Evolutionary conservation across 2,329 filamentous ascomycete genomes (phyloP).

Genomic region (Ceratocystis colombiana): DNA sequence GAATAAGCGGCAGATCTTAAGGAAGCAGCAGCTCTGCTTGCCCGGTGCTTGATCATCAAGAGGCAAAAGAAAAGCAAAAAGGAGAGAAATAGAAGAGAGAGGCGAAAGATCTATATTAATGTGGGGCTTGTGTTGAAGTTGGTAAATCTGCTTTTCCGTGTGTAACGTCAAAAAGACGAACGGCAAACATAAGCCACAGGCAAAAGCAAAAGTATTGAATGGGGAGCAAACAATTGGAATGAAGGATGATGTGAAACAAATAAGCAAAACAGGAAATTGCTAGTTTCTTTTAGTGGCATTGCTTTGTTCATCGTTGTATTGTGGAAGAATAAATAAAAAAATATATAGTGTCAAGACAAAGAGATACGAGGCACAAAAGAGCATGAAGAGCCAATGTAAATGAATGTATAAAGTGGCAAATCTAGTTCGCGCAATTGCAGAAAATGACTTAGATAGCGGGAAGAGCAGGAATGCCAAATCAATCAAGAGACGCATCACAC

Average conservation of each 20-base stretch:
- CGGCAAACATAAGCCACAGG: conserved; percentile 3
- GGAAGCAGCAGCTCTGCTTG: too few relatives aligned
- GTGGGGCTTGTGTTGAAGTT: too few relatives aligned
- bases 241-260: conserved; percentile 1
- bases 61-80: not conserved
- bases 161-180: conserved; percentile 6
- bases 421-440: conserved; percentile 12
- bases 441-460: conserved; percentile 1
- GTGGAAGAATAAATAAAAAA: too few relatives aligned
- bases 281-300: not conserved
- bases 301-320: too few relatives aligned
- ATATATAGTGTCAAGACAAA: not conserved
- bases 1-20: not conserved
- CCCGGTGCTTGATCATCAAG: not conserved
- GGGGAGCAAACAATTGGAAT: not conserved
- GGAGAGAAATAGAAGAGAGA: too few relatives aligned
- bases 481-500: not conserved
- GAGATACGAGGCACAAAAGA: not conserved
- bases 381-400: not conserved
- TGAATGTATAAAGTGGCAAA: not conserved
- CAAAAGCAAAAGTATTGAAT: not conserved
- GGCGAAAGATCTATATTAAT: too few relatives aligned
- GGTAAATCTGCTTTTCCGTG: not conserved
- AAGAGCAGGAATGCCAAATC: not conserved
- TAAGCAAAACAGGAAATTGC: not conserved